Evolutionary conservation across 148 eudicot species (phyloP).

Genomic region (Oxyria digyna): DNA sequence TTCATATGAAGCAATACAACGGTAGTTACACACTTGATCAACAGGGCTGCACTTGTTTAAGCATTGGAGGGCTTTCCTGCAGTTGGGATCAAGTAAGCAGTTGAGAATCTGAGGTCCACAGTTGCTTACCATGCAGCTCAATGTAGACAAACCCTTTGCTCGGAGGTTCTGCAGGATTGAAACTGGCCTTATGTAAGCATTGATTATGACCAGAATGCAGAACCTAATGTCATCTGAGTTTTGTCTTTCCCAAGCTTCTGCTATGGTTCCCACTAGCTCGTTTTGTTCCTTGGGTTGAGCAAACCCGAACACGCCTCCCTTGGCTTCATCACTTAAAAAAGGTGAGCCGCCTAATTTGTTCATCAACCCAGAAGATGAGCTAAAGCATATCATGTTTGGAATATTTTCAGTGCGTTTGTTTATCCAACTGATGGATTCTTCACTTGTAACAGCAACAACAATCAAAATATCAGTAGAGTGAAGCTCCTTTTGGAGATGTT

Average conservation of each 20-base stretch:
- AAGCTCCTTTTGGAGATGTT: slow-evolving; percentile 30
- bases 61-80: slow-evolving; percentile 91
- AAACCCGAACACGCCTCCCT: slow-evolving; percentile 27
- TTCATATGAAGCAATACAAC: slow-evolving; percentile 87
- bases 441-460: slow-evolving; percentile 50
- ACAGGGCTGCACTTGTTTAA: slow-evolving; percentile 90
- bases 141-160: slow-evolving; percentile 75
- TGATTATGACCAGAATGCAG: slow-evolving; percentile 65
- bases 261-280: slow-evolving; percentile 39
- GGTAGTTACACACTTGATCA: slow-evolving; percentile 94
- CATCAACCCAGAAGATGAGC: slow-evolving; percentile 46
- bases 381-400: slow-evolving; percentile 67
- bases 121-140: slow-evolving; percentile 79
- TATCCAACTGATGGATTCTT: slow-evolving; percentile 57
- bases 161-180: slow-evolving; percentile 59
- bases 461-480: slow-evolving; percentile 43
- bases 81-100: slow-evolving; percentile 76
- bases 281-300: slow-evolving; percentile 23
- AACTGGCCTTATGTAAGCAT: slow-evolving; percentile 78
- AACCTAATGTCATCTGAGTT: slow-evolving; percentile 94
- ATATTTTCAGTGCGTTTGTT: slow-evolving; percentile 26
- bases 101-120: slow-evolving; percentile 84
- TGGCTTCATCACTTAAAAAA: slow-evolving; percentile 17
- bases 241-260: slow-evolving; percentile 75
- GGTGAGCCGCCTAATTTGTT: slow-evolving; percentile 84